Conservation (phyloP, 192 early-diverging fungal genomes). For the Entophlyctis luteolus region DNA sequence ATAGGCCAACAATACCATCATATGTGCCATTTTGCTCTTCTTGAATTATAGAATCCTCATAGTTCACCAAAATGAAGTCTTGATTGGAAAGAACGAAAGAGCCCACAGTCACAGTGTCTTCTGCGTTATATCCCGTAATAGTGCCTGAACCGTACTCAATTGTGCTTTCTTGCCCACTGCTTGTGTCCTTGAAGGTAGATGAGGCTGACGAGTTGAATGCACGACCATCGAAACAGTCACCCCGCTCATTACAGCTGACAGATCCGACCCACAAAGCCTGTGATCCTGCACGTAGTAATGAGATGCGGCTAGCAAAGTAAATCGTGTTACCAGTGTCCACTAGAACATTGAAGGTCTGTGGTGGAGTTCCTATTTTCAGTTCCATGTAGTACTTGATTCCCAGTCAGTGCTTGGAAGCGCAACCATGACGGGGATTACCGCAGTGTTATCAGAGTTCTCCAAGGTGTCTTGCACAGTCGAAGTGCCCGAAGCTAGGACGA, state of each 20-base stretch:
- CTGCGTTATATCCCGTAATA: background rate
- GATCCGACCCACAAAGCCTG: background rate
- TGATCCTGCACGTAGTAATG: background rate
- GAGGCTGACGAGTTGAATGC: background rate
- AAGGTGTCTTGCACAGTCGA: too few species aligned
- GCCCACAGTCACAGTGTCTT: background rate
- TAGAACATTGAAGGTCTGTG: conserved; percentile 5
- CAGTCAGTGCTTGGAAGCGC: too few species aligned
- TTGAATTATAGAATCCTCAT: conserved; percentile 3
- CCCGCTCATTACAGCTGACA: background rate
- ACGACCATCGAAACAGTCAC: background rate
- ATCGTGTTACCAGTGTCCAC: conserved; percentile 1
- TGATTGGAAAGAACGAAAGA: background rate
- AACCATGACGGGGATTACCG: too few species aligned
- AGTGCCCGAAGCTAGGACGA: too few species aligned
- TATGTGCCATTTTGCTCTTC: background rate
- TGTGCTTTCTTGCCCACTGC: background rate
- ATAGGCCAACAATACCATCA: conserved; percentile 2
- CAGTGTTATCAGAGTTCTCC: too few species aligned
- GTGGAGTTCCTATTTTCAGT: conserved; percentile 18
- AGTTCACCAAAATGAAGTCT: background rate
- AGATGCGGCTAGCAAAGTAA: background rate
- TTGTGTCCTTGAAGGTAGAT: background rate
- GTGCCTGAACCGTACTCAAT: background rate
- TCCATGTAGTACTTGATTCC: too few species aligned